Conservation (phyloP, 108 stramenopile species). For the Discostella stelligeroides region DNA sequence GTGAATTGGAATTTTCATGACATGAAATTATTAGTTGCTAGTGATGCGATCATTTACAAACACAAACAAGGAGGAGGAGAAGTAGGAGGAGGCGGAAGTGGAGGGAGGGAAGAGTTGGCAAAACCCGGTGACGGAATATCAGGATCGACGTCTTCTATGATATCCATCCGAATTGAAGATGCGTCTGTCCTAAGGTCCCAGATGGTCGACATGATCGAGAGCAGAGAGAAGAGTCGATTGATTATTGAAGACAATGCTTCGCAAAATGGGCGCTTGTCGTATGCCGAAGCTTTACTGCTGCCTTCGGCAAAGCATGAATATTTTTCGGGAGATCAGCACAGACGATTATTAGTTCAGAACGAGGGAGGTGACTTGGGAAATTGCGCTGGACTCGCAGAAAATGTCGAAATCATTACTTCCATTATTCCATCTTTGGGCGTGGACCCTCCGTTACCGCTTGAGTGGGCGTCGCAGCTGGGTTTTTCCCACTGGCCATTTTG, state of each 20-base stretch:
- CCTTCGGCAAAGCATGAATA: slow-evolving; percentile 29
- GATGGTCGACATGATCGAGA: slow-evolving; percentile 30
- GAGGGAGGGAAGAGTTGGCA: neutral
- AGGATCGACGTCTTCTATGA: slow-evolving; percentile 10
- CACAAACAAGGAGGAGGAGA: neutral
- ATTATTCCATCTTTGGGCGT: slow-evolving; percentile 61
- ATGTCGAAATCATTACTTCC: slow-evolving; percentile 69
- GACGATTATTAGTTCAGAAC: neutral
- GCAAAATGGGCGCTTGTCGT: slow-evolving; percentile 8
- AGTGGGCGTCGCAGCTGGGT: slow-evolving; percentile 22
- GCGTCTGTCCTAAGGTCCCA: slow-evolving; percentile 42
- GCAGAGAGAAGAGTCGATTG: slow-evolving; percentile 2
- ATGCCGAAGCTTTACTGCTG: slow-evolving; percentile 46
- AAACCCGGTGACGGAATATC: neutral
- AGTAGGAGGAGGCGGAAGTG: neutral
- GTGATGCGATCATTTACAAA: slow-evolving; percentile 67
- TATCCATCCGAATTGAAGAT: slow-evolving; percentile 68
- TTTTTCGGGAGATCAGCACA: neutral
- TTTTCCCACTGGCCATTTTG: slow-evolving; percentile 23
- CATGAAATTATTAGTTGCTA: slow-evolving; percentile 72
- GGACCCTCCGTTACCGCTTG: slow-evolving; percentile 26
- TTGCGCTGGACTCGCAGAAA: slow-evolving; percentile 42
- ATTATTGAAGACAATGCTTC: slow-evolving; percentile 4
- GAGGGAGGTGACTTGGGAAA: neutral
- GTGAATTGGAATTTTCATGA: slow-evolving; percentile 78